These are phyloP conservation scores for Straminergon stramineum DNA, from an alignment of 225 moss, liverwort and hornwort species.

Conservation along the genomic window DNA sequence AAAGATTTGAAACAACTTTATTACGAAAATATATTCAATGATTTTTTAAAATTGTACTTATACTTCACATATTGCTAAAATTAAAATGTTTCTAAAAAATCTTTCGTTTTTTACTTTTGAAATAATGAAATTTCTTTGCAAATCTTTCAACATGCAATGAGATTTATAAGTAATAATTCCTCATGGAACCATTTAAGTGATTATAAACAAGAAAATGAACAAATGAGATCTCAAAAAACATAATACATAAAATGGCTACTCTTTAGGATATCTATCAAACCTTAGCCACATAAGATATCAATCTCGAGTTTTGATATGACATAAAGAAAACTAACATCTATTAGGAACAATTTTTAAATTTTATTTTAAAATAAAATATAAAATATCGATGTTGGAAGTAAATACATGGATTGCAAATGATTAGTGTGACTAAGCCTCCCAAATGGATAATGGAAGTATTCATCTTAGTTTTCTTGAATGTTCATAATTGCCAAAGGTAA, in stretches of 20 bases:
- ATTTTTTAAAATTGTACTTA: accelerated
- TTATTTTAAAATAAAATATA: neutral
- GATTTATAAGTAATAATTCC: too few species aligned
- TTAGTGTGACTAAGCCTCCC: too few species aligned
- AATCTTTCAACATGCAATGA: neutral
- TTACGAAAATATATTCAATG: too few species aligned
- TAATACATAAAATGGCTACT: neutral
- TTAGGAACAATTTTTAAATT: too few species aligned
- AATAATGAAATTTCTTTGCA: neutral
- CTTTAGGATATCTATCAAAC: neutral
- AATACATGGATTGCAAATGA: neutral
- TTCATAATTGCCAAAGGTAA: neutral
- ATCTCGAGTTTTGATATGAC: neutral
- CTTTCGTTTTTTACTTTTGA: neutral
- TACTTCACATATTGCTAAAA: neutral
- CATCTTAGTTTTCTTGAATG: neutral
- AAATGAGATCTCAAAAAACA: neutral
- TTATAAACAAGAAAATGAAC: neutral
- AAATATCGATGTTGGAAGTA: neutral
- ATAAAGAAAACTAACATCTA: neutral
- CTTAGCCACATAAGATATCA: neutral
- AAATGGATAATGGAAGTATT: too few species aligned
- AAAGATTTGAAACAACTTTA: neutral
- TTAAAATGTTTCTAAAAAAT: too few species aligned
- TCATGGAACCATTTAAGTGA: accelerated